These are phyloP conservation scores for Candida lessepsii DNA, from an alignment of 805 yeast genomes.

Conservation along the genomic window DNA sequence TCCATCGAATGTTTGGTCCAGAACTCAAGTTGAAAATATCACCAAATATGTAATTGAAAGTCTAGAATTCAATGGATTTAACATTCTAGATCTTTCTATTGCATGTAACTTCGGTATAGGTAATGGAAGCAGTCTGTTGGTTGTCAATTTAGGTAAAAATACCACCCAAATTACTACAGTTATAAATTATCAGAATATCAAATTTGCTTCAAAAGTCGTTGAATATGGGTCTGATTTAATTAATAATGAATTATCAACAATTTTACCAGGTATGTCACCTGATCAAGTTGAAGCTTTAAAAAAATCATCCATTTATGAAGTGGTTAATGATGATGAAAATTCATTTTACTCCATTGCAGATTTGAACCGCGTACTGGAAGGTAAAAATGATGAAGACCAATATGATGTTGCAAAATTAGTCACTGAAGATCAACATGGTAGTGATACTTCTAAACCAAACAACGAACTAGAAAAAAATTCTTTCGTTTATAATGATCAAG, in stretches of 20 bases:
- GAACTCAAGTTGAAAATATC: slow-evolving; percentile 61
- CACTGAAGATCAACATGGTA: slow-evolving; percentile 44
- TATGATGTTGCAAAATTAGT: slow-evolving; percentile 89
- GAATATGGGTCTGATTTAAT: slow-evolving; percentile 66
- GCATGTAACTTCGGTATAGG: slow-evolving; percentile 77
- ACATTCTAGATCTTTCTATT: slow-evolving; percentile 64
- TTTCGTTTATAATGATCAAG: slow-evolving; percentile 57
- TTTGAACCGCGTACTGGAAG: slow-evolving; percentile 26
- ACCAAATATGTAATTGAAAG: slow-evolving; percentile 75
- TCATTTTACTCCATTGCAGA: slow-evolving; percentile 63
- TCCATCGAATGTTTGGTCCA: slow-evolving; percentile 65
- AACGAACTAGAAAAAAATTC: slow-evolving; percentile 69
- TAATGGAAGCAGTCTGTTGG: slow-evolving; percentile 59
- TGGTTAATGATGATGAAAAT: slow-evolving; percentile 65
- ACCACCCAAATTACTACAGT: slow-evolving; percentile 78
- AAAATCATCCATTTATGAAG: slow-evolving; percentile 73
- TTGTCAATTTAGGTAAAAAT: slow-evolving; percentile 77
- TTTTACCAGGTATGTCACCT: slow-evolving; percentile 57
- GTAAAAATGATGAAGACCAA: slow-evolving; percentile 50
- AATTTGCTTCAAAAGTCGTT: slow-evolving; percentile 50
- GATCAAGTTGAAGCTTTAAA: slow-evolving; percentile 75
- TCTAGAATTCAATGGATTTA: slow-evolving; percentile 68
- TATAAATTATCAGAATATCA: slow-evolving; percentile 64
- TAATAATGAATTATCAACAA: slow-evolving; percentile 48
- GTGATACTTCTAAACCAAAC: slow-evolving; percentile 44